phyloP scores from a whole-genome alignment of 2,329 filamentous ascomycete genomes.

The Ceratocystis cubensis region DNA sequence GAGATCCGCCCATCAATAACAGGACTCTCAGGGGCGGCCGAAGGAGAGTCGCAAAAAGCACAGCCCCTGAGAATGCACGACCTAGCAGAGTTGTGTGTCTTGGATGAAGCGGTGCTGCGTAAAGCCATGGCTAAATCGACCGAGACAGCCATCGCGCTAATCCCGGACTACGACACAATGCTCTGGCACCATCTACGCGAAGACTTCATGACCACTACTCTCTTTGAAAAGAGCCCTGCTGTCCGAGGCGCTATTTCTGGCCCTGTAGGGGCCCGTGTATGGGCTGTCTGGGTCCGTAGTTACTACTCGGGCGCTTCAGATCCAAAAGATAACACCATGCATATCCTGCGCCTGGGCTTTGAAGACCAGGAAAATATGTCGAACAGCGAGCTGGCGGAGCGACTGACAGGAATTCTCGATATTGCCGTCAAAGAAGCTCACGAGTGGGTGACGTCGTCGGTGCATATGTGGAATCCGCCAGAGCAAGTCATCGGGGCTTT shows the following conservation, averaged over 20 bases:
- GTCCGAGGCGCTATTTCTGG: constrained; percentile 58
- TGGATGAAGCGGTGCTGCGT: constrained; percentile 52
- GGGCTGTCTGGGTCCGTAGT: constrained; percentile 59
- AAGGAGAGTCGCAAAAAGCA: background rate
- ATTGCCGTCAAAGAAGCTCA: constrained; percentile 58
- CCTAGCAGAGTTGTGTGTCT: constrained; percentile 47
- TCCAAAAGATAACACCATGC: constrained; percentile 51
- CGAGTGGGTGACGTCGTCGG: constrained; percentile 55
- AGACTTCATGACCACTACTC: constrained; percentile 56
- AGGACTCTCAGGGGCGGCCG: constrained; percentile 22
- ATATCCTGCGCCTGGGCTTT: constrained; percentile 56
- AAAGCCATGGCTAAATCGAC: constrained; percentile 34
- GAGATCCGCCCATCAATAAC: constrained; percentile 38
- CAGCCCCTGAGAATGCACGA: constrained; percentile 45
- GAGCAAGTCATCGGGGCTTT: constrained; percentile 39
- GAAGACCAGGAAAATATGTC: constrained; percentile 39
- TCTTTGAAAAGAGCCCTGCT: constrained; percentile 42
- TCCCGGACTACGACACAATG: constrained; percentile 54
- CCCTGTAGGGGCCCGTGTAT: constrained; percentile 41
- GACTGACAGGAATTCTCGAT: constrained; percentile 50
- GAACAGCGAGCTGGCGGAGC: constrained; percentile 35
- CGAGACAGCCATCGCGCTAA: constrained; percentile 32
- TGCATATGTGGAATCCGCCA: constrained; percentile 77
- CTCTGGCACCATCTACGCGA: constrained; percentile 72
- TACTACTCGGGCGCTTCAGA: constrained; percentile 44